phyloP scores from a whole-genome alignment of 2,329 filamentous ascomycete genomes.

The Cladophialophora chaetospira region DNA sequence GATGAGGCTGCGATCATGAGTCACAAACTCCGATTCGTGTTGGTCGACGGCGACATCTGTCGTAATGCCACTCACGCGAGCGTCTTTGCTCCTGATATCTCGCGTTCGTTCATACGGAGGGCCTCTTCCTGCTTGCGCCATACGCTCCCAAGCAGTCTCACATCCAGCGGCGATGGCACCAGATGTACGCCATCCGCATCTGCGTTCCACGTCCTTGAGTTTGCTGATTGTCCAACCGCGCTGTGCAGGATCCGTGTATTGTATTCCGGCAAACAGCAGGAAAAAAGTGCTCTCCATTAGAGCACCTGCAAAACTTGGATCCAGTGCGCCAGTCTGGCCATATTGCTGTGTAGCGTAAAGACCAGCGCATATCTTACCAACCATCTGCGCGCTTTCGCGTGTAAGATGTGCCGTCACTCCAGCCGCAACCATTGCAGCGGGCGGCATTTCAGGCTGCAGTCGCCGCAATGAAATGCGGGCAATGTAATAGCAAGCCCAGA shows the following conservation, averaged over 20 bases:
- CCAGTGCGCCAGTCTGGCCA: conserved; percentile 56
- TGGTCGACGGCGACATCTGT: conserved; percentile 33
- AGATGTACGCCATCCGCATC: conserved; percentile 87
- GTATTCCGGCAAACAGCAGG: conserved; percentile 81
- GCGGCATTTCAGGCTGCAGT: conserved; percentile 85
- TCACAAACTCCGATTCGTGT: conserved; percentile 36
- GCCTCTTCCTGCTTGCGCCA: conserved; percentile 62
- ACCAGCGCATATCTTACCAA: conserved; percentile 80
- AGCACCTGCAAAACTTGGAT: conserved; percentile 75
- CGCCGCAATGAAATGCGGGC: conserved; percentile 79
- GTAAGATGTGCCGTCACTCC: conserved; percentile 75
- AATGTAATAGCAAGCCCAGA: conserved; percentile 88
- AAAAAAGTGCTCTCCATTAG: conserved; percentile 80
- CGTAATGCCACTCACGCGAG: conserved; percentile 37
- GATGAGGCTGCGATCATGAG: conserved; percentile 56
- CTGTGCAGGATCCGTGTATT: conserved; percentile 72
- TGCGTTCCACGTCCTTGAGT: conserved; percentile 71
- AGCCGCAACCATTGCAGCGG: conserved; percentile 83
- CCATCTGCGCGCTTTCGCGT: conserved; percentile 67
- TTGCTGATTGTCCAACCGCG: conserved; percentile 75
- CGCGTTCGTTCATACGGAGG: conserved; percentile 66
- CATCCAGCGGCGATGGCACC: conserved; percentile 79
- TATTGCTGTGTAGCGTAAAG: conserved; percentile 44
- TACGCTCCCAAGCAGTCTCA: conserved; percentile 73
- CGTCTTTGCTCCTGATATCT: conserved; percentile 29